Base-by-base conservation (phyloP, 2,329 filamentous ascomycete genomes). In the Grosmannia penicillata region DNA sequence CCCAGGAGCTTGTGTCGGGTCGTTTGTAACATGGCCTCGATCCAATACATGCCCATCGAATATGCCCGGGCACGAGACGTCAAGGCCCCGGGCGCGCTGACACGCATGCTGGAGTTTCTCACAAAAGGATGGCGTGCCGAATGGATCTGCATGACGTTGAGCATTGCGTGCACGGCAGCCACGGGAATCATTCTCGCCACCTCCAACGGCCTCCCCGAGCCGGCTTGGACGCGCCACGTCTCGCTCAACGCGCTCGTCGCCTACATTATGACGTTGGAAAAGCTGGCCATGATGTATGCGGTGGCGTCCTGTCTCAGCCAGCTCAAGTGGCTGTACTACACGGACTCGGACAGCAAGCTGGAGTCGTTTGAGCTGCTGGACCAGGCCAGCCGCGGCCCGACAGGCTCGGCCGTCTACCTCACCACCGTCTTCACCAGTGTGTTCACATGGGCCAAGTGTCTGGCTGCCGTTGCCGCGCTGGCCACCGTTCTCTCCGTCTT, bases 221-320 rank as follows among this genome's bases (percentile, higher is more conserved):
- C 15, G n/a, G 11, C n/a, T n/a, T 34, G 33, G 33, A 34, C 22
- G 14, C 26, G 25, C 13, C 33, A 10, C 22, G 25, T 34, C 23
- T n/a, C 33, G 5, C 15, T 34, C 33, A 34, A 34, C 33, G 25
- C 33, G 17, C 17, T 15, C n/a, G 19, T 34, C 14, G 33, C 33
- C 23, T 22, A 22, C 9, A 22, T 34, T 10, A 9, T n/a, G n/a
- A 34, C 33, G 11, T n/a, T 26, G 8, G 17, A 17, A n/a, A 25
- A 26, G 21, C 10, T 8, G 4, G 17, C 4, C 6, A 14, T 4
- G 22, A 10, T 6, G 23, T 23, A 13, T 4, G 33, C 26, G n/a
- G 8, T 34, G 33, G 33, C 33, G 22, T 25, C 33, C 13, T 34
- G 33, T 13, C 33, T 34, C n/a, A 34, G 33, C 23, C 33, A 34